These are phyloP conservation scores for Gentiana straminea DNA, from an alignment of 257 asterid species.

Conservation along the genomic window DNA sequence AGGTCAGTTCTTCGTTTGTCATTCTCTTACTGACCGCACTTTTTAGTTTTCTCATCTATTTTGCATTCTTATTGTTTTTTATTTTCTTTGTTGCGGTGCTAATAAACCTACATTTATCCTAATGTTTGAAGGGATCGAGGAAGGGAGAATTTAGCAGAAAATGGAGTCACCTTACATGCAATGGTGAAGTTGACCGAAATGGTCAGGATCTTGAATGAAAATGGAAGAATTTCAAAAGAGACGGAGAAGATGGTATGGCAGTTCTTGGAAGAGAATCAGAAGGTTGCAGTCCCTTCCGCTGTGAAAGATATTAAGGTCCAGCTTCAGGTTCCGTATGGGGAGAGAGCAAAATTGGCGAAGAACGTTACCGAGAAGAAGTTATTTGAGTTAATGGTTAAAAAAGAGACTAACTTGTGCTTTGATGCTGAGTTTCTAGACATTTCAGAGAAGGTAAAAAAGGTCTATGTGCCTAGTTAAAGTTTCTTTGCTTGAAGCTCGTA, in stretches of 20 bases:
- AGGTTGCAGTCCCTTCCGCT: no score
- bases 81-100: not conserved
- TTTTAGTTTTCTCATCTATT: no score
- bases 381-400: no score
- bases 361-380: constrained; percentile 80
- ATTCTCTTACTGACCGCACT: no score
- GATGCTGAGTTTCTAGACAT: constrained; percentile 92
- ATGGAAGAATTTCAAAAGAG: constrained; percentile 87
- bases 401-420: constrained; percentile 37
- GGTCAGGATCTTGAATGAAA: constrained; percentile 40
- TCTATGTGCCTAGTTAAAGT: not conserved
- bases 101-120: no score
- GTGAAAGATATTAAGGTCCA: constrained; percentile 18
- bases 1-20: no score
- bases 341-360: constrained; percentile 70
- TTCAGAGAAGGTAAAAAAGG: constrained; percentile 63
- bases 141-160: constrained; percentile 18
- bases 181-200: no score
- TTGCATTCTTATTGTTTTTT: not conserved
- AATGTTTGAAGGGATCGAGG: constrained; percentile 67
- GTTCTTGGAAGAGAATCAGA: no score
- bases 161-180: no score
- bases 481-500: no score
- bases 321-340: constrained; percentile 50
- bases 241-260: no score